Evolutionary conservation across 768 basidiomycete species (phyloP).

Genomic region (Tylopilus plumbeoviolaceoides): DNA sequence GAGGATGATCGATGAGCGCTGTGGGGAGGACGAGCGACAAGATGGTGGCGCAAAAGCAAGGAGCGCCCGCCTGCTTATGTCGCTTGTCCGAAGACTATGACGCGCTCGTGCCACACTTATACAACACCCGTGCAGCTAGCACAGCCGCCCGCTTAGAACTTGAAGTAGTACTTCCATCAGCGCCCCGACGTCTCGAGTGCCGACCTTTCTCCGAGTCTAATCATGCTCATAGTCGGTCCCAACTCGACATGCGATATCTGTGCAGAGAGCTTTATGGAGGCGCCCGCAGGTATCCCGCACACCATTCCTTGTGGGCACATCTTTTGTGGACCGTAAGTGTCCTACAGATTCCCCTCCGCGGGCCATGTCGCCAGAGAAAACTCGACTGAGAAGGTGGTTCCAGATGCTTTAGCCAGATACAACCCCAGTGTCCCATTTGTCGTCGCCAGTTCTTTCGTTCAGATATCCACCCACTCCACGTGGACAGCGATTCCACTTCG

Average conservation of each 20-base stretch:
- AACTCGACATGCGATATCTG: conserved; percentile 15
- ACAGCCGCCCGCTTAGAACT: too few relatives aligned
- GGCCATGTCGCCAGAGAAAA: background rate
- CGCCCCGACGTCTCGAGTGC: background rate
- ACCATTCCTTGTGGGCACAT: conserved; percentile 11
- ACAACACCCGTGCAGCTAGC: too few relatives aligned
- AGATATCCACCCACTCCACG: conserved; percentile 4
- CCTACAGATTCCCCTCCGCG: too few relatives aligned
- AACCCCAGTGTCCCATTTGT: conserved; percentile 11
- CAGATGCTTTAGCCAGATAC: conserved; percentile 10
- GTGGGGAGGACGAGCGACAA: too few relatives aligned
- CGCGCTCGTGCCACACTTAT: too few relatives aligned
- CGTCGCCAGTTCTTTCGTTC: background rate
- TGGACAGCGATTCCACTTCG: background rate
- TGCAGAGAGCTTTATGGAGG: conserved; percentile 6
- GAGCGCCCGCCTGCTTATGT: too few relatives aligned
- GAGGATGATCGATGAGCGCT: too few relatives aligned
- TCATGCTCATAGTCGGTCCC: conserved; percentile 7
- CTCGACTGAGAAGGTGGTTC: background rate
- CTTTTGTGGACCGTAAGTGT: conserved; percentile 13
- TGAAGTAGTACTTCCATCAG: too few relatives aligned
- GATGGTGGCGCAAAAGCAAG: too few relatives aligned
- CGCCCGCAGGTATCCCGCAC: background rate
- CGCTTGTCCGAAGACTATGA: too few relatives aligned
- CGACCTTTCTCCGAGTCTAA: too few relatives aligned